phyloP scores from a whole-genome alignment of 108 stramenopile genomes.

The Fragilariopsis cylindrus region DNA sequence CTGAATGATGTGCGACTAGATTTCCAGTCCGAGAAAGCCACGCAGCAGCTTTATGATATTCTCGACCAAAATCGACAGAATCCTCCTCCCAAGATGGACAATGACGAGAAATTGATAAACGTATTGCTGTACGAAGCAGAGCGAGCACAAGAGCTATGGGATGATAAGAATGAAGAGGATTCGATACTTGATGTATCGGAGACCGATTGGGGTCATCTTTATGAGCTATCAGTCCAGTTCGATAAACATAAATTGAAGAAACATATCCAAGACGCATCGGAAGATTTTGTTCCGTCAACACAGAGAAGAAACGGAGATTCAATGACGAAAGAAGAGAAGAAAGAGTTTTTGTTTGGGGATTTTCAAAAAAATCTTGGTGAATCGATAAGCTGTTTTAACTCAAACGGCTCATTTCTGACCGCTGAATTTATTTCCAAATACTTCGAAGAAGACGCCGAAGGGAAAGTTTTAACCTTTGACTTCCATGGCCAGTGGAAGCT shows the following conservation, averaged over 20 bases:
- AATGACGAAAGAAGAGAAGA: conserved; percentile 27
- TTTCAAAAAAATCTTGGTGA: conserved; percentile 33
- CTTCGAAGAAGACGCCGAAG: conserved; percentile 28
- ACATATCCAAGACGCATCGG: conserved; percentile 18
- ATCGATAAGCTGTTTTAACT: conserved; percentile 24
- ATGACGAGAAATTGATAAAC: conserved; percentile 31
- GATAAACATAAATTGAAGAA: conserved; percentile 43
- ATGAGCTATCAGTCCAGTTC: conserved; percentile 36
- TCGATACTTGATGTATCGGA: conserved; percentile 16
- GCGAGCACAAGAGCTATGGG: conserved; percentile 26
- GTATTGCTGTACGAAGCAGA: conserved; percentile 31
- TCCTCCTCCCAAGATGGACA: background rate
- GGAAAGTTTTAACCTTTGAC: conserved; percentile 33
- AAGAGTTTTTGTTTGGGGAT: conserved; percentile 26
- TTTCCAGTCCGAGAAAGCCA: conserved; percentile 29
- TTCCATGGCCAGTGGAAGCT: conserved; percentile 46
- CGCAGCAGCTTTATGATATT: conserved; percentile 20
- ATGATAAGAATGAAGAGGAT: conserved; percentile 27
- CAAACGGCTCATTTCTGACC: conserved; percentile 40
- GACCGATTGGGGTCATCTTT: conserved; percentile 34
- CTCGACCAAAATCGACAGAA: conserved; percentile 21
- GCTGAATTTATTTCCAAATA: conserved; percentile 43
- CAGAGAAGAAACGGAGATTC: conserved; percentile 24
- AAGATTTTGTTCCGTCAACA: conserved; percentile 6
- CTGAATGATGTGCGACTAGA: conserved; percentile 24